Evolutionary conservation across 176 grass and related monocot genomes (phyloP), one percentile per base, ranked within the genome.

Genomic region (Oryza australiensis): DNA sequence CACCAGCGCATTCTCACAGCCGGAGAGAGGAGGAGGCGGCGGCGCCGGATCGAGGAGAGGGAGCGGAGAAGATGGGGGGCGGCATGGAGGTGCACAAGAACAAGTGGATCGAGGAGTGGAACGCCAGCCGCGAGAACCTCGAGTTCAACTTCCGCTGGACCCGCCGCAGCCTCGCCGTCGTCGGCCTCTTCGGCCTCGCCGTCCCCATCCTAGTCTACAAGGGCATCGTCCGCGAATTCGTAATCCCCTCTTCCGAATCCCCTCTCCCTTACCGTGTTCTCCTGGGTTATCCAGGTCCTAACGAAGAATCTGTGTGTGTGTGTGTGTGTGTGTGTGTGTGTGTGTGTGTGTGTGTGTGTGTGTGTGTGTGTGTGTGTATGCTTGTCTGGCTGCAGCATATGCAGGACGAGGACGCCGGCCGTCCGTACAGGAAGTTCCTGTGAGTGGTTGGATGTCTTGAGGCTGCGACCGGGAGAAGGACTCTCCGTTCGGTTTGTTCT

Each of bases 51-150:
- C 41, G 23, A 82, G 66, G 29, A 10, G 83, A 22, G 28, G 23
- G 68, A 68, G 66, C 42, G 43, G 68, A 71, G 45, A 48, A 73
- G 75, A 94, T 95, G 93, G 93, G 85, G 4, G 90, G 93, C 86
- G 93, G 93, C 33, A 95, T 95, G 93, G 93, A 92, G 82, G 93
- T 95, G 75, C 85, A 92, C 85, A 92, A 80, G 85, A 95, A 95
- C 90, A 35, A 55, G 70, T 95, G 85, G 84, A 90, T 95, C 84
- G 93, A 95, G 81, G 90, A 92, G 29, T 95, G 89, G 89, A 86
- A 85, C 89, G 69, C 85, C 9, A 90, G 78, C 3, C 81, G 93
- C 7, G 93, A 92, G 85, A 95, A 95, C 65, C 85, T 95, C 23
- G 93, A 92, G 82, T 59, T 84, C 48, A 95, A 82, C 70, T 95